Evolutionary conservation across 2,329 filamentous ascomycete species (phyloP).

Genomic region (Colletotrichum abscissum): DNA sequence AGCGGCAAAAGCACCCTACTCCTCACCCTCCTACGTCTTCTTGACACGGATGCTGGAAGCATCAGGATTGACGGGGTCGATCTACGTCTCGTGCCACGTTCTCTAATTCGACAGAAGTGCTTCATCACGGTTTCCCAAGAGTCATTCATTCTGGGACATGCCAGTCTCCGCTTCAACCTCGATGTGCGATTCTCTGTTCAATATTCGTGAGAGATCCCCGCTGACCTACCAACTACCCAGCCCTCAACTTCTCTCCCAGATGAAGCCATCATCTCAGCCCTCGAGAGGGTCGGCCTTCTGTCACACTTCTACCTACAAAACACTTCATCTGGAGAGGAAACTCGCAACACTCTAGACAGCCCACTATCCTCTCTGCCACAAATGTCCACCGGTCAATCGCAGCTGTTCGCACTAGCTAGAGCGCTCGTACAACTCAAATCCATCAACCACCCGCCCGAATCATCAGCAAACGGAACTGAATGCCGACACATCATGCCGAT

Average conservation of each 20-base stretch:
- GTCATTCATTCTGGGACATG: background rate
- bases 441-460: background rate
- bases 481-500: conserved; percentile 44
- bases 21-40: conserved; percentile 6
- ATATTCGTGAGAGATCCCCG: background rate
- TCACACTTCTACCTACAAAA: background rate
- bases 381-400: conserved; percentile 20
- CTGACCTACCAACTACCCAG: background rate
- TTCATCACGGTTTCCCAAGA: conserved; percentile 22
- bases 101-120: conserved; percentile 8
- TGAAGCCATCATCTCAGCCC: background rate
- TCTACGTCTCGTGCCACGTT: background rate
- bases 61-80: conserved; percentile 18
- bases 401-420: conserved; percentile 10
- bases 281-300: background rate
- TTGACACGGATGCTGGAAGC: background rate
- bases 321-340: background rate
- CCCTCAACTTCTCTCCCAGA: background rate
- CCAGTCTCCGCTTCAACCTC: conserved; percentile 25
- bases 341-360: background rate
- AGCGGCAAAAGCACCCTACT: conserved; percentile 25
- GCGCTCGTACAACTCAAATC: conserved; percentile 1
- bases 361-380: background rate
- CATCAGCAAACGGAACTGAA: background rate
- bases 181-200: background rate